phyloP scores from a whole-genome alignment of 2,329 filamentous ascomycete genomes.

The Calonectria hawksworthii region DNA sequence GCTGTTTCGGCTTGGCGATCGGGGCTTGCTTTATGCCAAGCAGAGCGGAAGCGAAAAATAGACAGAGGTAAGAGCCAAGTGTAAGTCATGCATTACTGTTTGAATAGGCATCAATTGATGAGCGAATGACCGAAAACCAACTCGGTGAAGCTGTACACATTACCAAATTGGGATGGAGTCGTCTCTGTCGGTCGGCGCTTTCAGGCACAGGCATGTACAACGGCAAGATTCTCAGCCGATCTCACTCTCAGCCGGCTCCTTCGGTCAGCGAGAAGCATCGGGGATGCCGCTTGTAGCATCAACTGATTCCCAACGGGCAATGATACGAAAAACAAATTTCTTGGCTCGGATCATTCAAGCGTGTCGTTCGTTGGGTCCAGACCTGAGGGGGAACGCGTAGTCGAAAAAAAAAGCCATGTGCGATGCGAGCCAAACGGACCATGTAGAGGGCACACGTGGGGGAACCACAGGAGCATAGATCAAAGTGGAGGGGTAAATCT shows the following conservation, averaged over 20 bases:
- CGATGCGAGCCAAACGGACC: neutral
- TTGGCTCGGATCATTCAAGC: neutral
- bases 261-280: neutral
- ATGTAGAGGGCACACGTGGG: neutral
- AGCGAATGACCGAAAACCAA: neutral
- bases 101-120: neutral
- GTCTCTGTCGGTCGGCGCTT: neutral
- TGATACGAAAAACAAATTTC: conserved; percentile 11
- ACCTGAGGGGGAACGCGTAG: neutral
- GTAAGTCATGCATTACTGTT: neutral
- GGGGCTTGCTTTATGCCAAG: neutral
- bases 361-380: neutral
- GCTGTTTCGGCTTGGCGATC: conserved; percentile 11
- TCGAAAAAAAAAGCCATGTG: neutral
- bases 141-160: neutral
- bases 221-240: neutral
- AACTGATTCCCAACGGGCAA: neutral
- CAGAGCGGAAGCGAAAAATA: neutral
- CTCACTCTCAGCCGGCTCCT: neutral
- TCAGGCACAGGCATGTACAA: neutral
- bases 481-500: neutral
- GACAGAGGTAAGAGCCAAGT: neutral
- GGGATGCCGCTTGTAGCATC: neutral
- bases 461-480: neutral
- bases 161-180: neutral